Evolutionary conservation across 352 stramenopile species (phyloP).

Genomic region (Aphanomyces stellatus): DNA sequence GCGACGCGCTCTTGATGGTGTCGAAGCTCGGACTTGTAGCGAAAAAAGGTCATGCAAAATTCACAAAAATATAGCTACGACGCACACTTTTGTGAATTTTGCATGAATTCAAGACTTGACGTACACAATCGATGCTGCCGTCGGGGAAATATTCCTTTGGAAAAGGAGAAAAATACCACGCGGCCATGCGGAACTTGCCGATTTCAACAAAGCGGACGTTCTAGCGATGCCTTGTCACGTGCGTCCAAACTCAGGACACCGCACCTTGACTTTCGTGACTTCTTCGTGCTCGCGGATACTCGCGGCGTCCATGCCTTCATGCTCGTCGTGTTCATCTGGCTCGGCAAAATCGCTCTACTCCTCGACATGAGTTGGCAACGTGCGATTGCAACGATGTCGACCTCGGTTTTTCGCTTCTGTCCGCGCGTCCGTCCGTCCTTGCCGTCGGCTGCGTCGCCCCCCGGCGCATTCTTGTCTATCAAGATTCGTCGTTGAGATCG

Average conservation of each 20-base stretch:
- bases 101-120: conserved; percentile 14
- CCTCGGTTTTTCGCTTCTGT: conserved; percentile 70
- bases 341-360: conserved; percentile 70
- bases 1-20: conserved; percentile 57
- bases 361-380: conserved; percentile 6
- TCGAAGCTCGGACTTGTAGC: conserved; percentile 56
- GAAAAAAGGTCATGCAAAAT: conserved; percentile 85
- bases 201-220: conserved; percentile 96
- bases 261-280: conserved; percentile 93
- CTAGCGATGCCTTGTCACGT: conserved; percentile 32
- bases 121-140: conserved; percentile 73
- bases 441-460: neutral
- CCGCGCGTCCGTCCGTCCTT: conserved; percentile 40
- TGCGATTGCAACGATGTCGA: conserved; percentile 4
- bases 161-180: conserved; percentile 97
- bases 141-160: conserved; percentile 92
- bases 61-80: conserved; percentile 84
- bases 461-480: neutral
- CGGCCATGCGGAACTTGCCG: conserved; percentile 89
- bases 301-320: conserved; percentile 97
- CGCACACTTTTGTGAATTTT: neutral
- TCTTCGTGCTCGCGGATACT: conserved; percentile 97
- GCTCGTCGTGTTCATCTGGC: conserved; percentile 90
- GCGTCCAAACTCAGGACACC: neutral
- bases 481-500: no score